Percentiles rank a stretch among this genome's conserved stretches.
Evolutionary conservation across 169 alveolate species (phyloP).

Genomic region (Prorocentrum cordatum): DNA sequence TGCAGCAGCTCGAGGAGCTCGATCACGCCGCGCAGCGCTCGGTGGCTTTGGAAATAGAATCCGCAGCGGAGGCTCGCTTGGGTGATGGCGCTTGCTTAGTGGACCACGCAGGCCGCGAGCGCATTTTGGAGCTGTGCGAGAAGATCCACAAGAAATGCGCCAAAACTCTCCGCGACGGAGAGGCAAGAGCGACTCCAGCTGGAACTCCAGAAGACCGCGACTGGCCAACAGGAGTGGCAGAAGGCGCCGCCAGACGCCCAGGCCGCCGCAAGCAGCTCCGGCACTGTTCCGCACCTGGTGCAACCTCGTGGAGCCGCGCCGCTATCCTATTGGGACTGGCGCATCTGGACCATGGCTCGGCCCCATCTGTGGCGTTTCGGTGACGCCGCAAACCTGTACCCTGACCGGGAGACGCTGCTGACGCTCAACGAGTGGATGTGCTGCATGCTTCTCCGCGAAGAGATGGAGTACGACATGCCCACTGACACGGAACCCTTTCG

Average conservation of each 20-base stretch:
- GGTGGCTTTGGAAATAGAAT: too few relatives aligned
- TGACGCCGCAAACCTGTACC: not conserved
- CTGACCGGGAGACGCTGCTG: not conserved
- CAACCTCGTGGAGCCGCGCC: not conserved
- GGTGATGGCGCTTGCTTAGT: too few relatives aligned
- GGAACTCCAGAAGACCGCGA: not conserved
- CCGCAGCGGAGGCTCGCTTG: too few relatives aligned
- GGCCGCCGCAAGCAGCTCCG: not conserved
- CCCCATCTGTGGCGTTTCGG: not conserved
- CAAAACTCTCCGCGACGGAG: not conserved
- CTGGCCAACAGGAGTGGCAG: not conserved
- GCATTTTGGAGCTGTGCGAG: not conserved
- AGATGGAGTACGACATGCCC: not conserved
- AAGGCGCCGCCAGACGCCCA: not conserved
- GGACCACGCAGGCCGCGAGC: not conserved
- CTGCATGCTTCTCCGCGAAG: not conserved
- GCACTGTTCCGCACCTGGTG: not conserved
- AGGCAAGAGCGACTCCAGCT: not conserved
- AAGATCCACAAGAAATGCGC: not conserved
- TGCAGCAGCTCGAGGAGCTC: too few relatives aligned
- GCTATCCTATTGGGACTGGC: not conserved
- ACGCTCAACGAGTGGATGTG: not conserved
- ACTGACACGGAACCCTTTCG: too few relatives aligned
- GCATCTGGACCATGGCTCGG: not conserved
- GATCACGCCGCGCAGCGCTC: too few relatives aligned